Conservation (phyloP, 257 asterid genomes). For the Lavandula angustifolia region DNA sequence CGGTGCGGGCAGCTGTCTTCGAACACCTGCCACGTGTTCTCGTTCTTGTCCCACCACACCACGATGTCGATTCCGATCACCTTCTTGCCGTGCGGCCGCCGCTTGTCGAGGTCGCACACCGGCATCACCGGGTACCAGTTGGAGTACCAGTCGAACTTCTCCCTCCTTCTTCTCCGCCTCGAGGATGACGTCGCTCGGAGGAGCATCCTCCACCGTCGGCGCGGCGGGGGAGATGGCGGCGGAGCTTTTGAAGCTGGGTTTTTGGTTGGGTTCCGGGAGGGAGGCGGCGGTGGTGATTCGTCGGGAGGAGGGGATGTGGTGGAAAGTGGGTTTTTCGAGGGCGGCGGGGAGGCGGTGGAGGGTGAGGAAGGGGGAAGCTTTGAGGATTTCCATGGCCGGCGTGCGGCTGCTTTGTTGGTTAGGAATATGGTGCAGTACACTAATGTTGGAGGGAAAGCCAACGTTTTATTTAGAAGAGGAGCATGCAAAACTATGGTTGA, state of each 20-base stretch:
- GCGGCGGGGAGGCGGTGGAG: conserved; percentile 28
- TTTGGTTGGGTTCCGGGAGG: conserved; percentile 28
- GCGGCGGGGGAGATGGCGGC: conserved; percentile 46
- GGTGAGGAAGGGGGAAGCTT: conserved; percentile 43
- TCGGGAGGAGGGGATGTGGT: conserved; percentile 20
- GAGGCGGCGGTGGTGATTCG: conserved; percentile 1
- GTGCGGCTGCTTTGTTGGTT: too few species aligned
- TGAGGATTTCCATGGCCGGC: conserved; percentile 47
- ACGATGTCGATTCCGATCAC: conserved; percentile 76
- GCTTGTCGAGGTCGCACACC: conserved; percentile 71
- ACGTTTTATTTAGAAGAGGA: too few species aligned
- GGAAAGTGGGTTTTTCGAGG: conserved; percentile 28
- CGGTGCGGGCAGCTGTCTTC: conserved; percentile 89
- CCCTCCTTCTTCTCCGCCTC: conserved; percentile 35
- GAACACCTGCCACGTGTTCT: conserved; percentile 77
- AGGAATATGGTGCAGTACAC: background rate
- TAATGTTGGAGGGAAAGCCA: background rate
- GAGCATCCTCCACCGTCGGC: conserved; percentile 32
- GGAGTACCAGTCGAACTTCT: conserved; percentile 79
- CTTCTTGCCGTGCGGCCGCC: conserved; percentile 78
- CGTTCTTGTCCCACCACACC: conserved; percentile 81
- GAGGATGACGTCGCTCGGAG: conserved; percentile 34
- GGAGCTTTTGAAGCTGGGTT: conserved; percentile 41
- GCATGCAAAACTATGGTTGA: too few species aligned
- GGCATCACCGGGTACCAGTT: conserved; percentile 91